phyloP scores from a whole-genome alignment of 2,329 filamentous ascomycete species.

The Penicillium sp. region DNA sequence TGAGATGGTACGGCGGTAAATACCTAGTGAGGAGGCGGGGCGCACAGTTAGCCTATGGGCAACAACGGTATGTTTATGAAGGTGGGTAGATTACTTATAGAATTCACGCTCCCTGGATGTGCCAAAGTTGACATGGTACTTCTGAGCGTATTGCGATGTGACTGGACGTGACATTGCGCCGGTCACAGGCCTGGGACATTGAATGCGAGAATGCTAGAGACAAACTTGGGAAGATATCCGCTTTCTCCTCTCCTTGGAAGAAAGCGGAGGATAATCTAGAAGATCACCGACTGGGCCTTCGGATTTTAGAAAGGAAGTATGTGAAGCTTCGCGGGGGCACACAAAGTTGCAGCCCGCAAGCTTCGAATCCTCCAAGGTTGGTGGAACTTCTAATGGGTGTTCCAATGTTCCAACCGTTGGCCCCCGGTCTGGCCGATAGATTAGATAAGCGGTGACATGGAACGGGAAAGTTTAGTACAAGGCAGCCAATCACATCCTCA shows the following conservation, averaged over 20 bases:
- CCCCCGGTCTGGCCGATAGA: neutral
- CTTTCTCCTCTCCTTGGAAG: neutral
- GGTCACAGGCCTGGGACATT: neutral
- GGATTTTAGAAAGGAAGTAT: neutral
- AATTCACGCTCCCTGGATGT: slow-evolving; percentile 13
- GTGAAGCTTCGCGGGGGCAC: neutral
- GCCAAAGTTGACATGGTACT: slow-evolving; percentile 1
- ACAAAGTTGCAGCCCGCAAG: neutral
- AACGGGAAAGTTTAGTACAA: neutral
- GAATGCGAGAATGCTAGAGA: neutral
- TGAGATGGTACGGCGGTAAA: slow-evolving; percentile 4
- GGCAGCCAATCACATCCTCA: neutral
- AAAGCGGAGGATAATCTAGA: neutral
- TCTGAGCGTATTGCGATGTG: neutral
- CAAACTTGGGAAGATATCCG: neutral
- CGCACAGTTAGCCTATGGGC: neutral
- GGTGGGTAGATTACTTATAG: slow-evolving; percentile 8
- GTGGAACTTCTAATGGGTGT: neutral
- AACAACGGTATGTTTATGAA: neutral
- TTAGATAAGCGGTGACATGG: neutral
- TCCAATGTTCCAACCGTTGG: neutral
- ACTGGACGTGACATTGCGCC: slow-evolving; percentile 3
- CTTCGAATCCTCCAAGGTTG: neutral
- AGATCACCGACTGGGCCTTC: neutral
- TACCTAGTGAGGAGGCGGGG: neutral